Conservation (phyloP, 345 rosid genomes). For the Lumnitzera racemosa region DNA sequence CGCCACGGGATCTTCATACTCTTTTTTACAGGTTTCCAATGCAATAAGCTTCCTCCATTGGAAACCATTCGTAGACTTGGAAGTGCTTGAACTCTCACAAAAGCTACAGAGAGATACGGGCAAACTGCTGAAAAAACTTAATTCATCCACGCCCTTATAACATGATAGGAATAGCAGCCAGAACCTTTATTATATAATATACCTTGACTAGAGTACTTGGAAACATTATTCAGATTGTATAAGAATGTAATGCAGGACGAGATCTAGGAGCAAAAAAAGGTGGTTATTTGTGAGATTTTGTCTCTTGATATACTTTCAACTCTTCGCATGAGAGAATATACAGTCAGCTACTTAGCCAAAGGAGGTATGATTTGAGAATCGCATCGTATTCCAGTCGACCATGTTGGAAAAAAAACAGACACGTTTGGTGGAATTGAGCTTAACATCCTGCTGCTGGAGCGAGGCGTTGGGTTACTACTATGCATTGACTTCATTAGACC, state of each 20-base stretch:
- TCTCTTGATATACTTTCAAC: conserved; percentile 17
- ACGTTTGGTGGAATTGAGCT: conserved; percentile 27
- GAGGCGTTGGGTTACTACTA: conserved; percentile 17
- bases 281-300: conserved; percentile 20
- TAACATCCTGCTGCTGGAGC: conserved; percentile 11
- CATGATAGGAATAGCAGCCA: conserved; percentile 15
- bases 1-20: conserved; percentile 9
- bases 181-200: conserved; percentile 15
- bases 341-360: conserved; percentile 6
- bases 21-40: conserved; percentile 16
- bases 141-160: conserved; percentile 16
- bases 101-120: conserved; percentile 17
- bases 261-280: conserved; percentile 3
- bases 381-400: conserved; percentile 4
- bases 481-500: conserved; percentile 20
- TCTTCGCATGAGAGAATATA: conserved; percentile 20
- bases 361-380: conserved; percentile 7
- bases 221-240: conserved; percentile 25
- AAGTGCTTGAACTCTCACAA: conserved; percentile 25
- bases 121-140: conserved; percentile 12
- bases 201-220: conserved; percentile 20
- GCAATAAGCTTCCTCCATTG: conserved; percentile 12
- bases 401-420: conserved; percentile 19
- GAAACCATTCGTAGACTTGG: conserved; percentile 19
- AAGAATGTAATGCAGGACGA: conserved; percentile 15